Evolutionary conservation across 73 alveolate genomes (phyloP), one percentile per base, ranked within the genome.

Genomic region (Stentor coeruleus): DNA sequence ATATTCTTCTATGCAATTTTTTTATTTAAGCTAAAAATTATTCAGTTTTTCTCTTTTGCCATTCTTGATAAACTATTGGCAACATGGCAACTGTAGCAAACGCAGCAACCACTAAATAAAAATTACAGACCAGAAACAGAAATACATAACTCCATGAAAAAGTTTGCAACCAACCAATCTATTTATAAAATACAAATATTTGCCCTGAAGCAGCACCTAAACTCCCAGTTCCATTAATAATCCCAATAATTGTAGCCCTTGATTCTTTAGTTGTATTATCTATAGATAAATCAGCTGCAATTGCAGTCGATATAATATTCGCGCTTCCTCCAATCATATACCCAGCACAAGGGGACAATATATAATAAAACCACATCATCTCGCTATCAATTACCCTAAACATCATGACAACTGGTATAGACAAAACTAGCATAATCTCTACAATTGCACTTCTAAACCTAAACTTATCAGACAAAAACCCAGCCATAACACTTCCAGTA

Each of bases 121-220:
- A 49, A 49, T 49, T 49, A 49, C 66, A 6, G 28, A 49, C 66
- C 20, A 49, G 20, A 49, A 49, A 49, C 66, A 49, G 6, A 20
- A 49, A 49, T 6, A 49, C 66, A 49, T 20, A 11, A 11, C 66
- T 20, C 66, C 66, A 49, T 6, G 66, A 49, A 20, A 11, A 49
- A 49, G 66, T 20, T 49, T 49, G 66, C 6, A 49, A 20, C 66
- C 66, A 49, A 6, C 66, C 66, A 20, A 49, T 49, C 66, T 49
- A 20, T 49, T 49, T 49, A 49, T 11, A 20, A 49, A 11, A 11
- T 49, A 66, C 37, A 66, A 66, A 15, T 20, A 66, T 66, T 31
- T 66, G 79, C 2, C 79, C 79, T 20, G 41, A 20, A 20, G 79
- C 79, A 20, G 79, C 79, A 28, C 79, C 79, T 66, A 66, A 66